phyloP scores from a whole-genome alignment of 306 rosid genomes.

The Malus sieversii region DNA sequence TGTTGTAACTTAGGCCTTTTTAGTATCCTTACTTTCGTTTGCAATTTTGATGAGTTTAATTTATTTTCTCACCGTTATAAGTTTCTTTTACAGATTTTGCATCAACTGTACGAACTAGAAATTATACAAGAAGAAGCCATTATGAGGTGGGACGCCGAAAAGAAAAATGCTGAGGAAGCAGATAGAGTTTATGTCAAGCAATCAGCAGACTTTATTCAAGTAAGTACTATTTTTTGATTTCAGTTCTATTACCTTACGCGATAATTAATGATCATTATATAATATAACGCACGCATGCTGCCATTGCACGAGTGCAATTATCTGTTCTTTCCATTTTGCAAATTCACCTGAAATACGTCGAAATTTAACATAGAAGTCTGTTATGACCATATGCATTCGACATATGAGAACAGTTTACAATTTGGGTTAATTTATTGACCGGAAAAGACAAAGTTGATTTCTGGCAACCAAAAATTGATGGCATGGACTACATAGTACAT shows the following conservation, averaged over 20 bases:
- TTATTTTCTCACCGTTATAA: not conserved
- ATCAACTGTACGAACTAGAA: conserved; percentile 60
- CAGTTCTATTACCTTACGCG: not conserved
- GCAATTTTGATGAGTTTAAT: not conserved
- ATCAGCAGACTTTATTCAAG: conserved; percentile 65
- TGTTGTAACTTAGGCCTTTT: not conserved
- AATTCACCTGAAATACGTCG: not conserved
- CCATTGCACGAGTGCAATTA: not conserved
- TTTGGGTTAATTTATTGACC: too few species aligned
- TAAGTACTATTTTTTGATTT: conserved; percentile 20
- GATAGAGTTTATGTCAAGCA: conserved; percentile 75
- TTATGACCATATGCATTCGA: not conserved
- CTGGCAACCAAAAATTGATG: not conserved
- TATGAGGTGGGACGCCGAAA: conserved; percentile 89
- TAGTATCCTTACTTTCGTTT: not conserved
- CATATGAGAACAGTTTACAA: not conserved
- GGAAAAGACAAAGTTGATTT: not conserved
- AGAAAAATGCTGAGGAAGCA: conserved; percentile 63
- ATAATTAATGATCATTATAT: not conserved
- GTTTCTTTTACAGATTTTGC: conserved; percentile 48
- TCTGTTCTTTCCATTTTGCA: not conserved
- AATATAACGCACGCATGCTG: not conserved
- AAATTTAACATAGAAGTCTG: not conserved
- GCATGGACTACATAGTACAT: not conserved
- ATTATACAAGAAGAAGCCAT: conserved; percentile 77